phyloP scores from a whole-genome alignment of 2,329 filamentous ascomycete species.

The Beauveria australis region DNA sequence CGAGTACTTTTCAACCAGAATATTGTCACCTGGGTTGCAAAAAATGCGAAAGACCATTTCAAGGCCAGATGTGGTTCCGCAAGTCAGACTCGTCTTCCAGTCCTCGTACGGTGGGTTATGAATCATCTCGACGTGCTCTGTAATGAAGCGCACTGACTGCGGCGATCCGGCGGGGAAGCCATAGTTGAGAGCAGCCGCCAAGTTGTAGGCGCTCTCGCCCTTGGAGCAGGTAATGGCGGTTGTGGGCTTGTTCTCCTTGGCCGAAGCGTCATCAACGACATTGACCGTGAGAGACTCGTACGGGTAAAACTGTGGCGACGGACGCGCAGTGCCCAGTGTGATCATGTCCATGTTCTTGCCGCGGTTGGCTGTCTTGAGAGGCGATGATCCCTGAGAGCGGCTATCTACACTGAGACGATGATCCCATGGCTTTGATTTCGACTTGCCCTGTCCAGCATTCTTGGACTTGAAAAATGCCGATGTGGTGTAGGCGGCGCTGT shows the following conservation, averaged over 20 bases:
- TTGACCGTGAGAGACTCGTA: slow-evolving; percentile 7
- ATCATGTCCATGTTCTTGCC: slow-evolving; percentile 10
- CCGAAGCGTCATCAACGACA: slow-evolving; percentile 8
- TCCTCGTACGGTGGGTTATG: slow-evolving; percentile 66
- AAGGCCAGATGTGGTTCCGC: slow-evolving; percentile 59
- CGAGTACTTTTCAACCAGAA: slow-evolving; percentile 58
- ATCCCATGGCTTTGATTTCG: not conserved
- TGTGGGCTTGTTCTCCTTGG: slow-evolving; percentile 3
- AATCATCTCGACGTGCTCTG: slow-evolving; percentile 68
- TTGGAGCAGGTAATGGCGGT: slow-evolving; percentile 8
- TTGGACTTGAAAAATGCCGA: slow-evolving; percentile 9
- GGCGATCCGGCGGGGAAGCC: slow-evolving; percentile 64
- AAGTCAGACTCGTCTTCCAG: slow-evolving; percentile 60
- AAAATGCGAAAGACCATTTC: slow-evolving; percentile 62
- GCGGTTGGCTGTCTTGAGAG: slow-evolving; percentile 7
- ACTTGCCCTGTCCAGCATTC: slow-evolving; percentile 6
- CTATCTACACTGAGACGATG: slow-evolving; percentile 7
- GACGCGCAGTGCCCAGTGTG: slow-evolving; percentile 8
- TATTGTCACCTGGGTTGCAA: slow-evolving; percentile 50
- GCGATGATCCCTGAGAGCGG: slow-evolving; percentile 3
- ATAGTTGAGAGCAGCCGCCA: slow-evolving; percentile 59
- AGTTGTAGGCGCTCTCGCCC: slow-evolving; percentile 15
- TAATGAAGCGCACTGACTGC: slow-evolving; percentile 62
- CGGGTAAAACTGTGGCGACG: slow-evolving; percentile 9
- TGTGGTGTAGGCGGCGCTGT: slow-evolving; percentile 9